Percentiles rank a stretch among this genome's conserved stretches.
Evolutionary conservation across 2,329 filamentous ascomycete genomes (phyloP).

Genomic region (Chalaropsis thielavioides): DNA sequence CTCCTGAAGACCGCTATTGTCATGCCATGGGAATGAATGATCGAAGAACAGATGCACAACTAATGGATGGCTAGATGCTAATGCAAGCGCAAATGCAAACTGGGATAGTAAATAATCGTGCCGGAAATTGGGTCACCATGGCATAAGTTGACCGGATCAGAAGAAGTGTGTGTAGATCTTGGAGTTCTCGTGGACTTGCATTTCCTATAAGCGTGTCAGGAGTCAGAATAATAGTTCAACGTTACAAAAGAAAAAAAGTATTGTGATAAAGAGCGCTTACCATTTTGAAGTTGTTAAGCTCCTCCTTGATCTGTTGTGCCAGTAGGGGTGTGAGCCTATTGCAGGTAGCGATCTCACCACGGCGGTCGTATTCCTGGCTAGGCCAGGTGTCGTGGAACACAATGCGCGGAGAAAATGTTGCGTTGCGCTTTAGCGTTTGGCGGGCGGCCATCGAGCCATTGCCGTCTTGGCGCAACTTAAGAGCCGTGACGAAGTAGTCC

Average conservation of each 20-base stretch:
- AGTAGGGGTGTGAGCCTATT: conserved; percentile 94
- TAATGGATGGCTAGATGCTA: neutral
- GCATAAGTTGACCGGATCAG: conserved; percentile 41
- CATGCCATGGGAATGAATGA: neutral
- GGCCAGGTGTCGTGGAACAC: conserved; percentile 96
- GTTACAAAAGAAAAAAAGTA: neutral
- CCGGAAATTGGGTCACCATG: neutral
- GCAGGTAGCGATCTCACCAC: conserved; percentile 93
- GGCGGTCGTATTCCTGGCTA: conserved; percentile 84
- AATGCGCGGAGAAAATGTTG: conserved; percentile 79
- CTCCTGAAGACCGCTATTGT: neutral
- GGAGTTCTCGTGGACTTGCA: conserved; percentile 98
- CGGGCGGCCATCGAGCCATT: conserved; percentile 69
- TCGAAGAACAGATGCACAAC: conserved; percentile 5
- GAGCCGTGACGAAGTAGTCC: conserved; percentile 75
- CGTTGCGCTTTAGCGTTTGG: conserved; percentile 45
- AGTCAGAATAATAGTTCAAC: neutral
- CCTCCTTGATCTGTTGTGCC: conserved; percentile 98
- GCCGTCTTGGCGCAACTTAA: conserved; percentile 62
- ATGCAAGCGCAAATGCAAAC: neutral
- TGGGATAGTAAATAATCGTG: neutral
- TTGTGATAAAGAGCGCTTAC: conserved; percentile 34
- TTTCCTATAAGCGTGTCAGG: conserved; percentile 49
- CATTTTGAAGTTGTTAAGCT: conserved; percentile 99
- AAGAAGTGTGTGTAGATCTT: conserved; percentile 99